Evolutionary conservation across 2,329 filamentous ascomycete genomes (phyloP).

Genomic region (Fusarium beomiforme): DNA sequence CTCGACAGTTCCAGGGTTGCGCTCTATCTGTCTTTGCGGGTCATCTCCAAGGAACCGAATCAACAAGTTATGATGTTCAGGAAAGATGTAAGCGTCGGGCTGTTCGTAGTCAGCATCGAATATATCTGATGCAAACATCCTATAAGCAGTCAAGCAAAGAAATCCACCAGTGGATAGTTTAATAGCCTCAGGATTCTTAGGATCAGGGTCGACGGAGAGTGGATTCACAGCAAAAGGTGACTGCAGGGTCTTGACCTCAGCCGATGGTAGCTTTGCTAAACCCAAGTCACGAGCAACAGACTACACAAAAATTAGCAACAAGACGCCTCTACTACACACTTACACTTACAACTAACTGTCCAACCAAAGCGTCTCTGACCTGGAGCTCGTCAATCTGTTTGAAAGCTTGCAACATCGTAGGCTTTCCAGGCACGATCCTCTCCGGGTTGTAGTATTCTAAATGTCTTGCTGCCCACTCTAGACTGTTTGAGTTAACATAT

Average conservation of each 20-base stretch:
- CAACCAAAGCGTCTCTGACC: slow-evolving; percentile 72
- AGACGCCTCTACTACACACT: background rate
- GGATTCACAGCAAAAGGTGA: slow-evolving; percentile 56
- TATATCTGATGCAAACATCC: slow-evolving; percentile 69
- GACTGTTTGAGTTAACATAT: slow-evolving; percentile 70
- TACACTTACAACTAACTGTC: slow-evolving; percentile 72
- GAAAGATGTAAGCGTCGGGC: slow-evolving; percentile 67
- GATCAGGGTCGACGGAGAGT: slow-evolving; percentile 57
- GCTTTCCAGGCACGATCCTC: slow-evolving; percentile 68
- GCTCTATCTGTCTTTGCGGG: slow-evolving; percentile 58
- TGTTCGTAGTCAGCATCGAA: slow-evolving; percentile 66
- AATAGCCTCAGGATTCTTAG: slow-evolving; percentile 60
- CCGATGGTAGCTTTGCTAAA: slow-evolving; percentile 57
- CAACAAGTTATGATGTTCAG: slow-evolving; percentile 66
- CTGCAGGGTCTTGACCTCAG: slow-evolving; percentile 58
- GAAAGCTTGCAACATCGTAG: slow-evolving; percentile 71
- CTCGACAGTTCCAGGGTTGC: slow-evolving; percentile 66
- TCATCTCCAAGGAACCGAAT: slow-evolving; percentile 63
- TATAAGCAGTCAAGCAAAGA: slow-evolving; percentile 69
- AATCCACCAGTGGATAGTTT: slow-evolving; percentile 68
- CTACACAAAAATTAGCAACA: slow-evolving; percentile 47
- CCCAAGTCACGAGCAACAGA: slow-evolving; percentile 72
- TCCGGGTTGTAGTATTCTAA: slow-evolving; percentile 75
- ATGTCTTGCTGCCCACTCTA: slow-evolving; percentile 72
- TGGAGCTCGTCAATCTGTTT: slow-evolving; percentile 70